These are phyloP conservation scores for Carpinus viminea DNA, from an alignment of 306 rosid genomes.

Conservation along the genomic window DNA sequence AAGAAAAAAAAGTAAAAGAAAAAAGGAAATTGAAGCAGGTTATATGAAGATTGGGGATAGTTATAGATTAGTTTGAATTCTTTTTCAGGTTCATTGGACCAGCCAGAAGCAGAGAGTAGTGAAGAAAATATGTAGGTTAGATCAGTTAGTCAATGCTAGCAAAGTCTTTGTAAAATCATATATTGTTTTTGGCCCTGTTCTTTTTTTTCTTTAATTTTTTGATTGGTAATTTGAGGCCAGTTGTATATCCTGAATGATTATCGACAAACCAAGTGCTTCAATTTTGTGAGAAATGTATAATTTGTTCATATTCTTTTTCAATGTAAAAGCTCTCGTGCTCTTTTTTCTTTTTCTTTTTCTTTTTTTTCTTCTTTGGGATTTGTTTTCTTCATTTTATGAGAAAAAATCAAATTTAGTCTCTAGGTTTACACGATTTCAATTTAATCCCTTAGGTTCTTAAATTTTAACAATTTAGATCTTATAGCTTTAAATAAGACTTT, in stretches of 20 bases:
- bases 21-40: neutral
- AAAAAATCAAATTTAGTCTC: too few relatives aligned
- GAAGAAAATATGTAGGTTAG: conserved; percentile 8
- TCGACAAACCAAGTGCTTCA: conserved; percentile 1
- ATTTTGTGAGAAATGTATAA: conserved; percentile 20
- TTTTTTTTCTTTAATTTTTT: conserved; percentile 17
- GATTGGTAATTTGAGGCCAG: conserved; percentile 16
- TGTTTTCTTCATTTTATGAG: too few relatives aligned
- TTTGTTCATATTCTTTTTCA: conserved; percentile 9
- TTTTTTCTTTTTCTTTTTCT: too few relatives aligned
- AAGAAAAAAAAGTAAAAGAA: neutral
- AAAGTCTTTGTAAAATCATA: conserved; percentile 10
- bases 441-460: too few relatives aligned
- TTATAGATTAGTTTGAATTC: conserved; percentile 19
- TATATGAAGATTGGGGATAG: conserved; percentile 15
- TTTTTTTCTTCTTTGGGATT: too few relatives aligned
- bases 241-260: neutral
- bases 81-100: conserved; percentile 15
- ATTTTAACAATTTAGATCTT: too few relatives aligned
- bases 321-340: neutral
- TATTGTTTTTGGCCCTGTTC: neutral
- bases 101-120: conserved; percentile 27
- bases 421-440: too few relatives aligned
- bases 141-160: conserved; percentile 6
- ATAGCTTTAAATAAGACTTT: too few relatives aligned